Percentiles rank a stretch among this genome's conserved stretches.
phyloP scores from a whole-genome alignment of 1,284 basidiomycete genomes.

The Moesziomyces globuligerus region DNA sequence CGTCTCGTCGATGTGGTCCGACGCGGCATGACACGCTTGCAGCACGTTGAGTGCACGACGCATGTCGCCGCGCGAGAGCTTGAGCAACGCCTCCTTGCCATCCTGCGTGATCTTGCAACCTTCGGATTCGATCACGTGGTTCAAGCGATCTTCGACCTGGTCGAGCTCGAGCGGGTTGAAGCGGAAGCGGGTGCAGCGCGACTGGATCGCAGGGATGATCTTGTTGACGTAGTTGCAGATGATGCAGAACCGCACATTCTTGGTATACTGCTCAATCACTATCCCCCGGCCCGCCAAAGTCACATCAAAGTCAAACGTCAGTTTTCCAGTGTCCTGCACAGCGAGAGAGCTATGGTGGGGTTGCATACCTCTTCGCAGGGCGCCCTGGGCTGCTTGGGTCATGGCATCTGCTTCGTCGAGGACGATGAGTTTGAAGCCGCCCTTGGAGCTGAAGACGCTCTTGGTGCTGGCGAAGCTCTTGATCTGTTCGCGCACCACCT shows the following conservation, averaged over 20 bases:
- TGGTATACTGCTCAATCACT: slow-evolving; percentile 98
- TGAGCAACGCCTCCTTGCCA: slow-evolving; percentile 87
- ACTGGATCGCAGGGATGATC: slow-evolving; percentile 97
- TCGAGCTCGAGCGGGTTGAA: slow-evolving; percentile 91
- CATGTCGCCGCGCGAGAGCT: slow-evolving; percentile 96
- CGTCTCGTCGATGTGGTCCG: slow-evolving; percentile 83
- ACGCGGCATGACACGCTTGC: slow-evolving; percentile 97
- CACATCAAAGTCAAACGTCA: not conserved
- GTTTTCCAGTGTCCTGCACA: no score
- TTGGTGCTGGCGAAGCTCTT: slow-evolving; percentile 97
- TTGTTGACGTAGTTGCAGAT: slow-evolving; percentile 99
- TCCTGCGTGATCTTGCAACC: slow-evolving; percentile 84
- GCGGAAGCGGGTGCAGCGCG: slow-evolving; percentile 91
- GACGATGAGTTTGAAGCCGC: slow-evolving; percentile 89
- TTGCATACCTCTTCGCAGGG: slow-evolving; percentile 79
- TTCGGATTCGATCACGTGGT: slow-evolving; percentile 84
- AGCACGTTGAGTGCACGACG: slow-evolving; percentile 93
- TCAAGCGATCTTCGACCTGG: slow-evolving; percentile 85
- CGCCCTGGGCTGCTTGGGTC: slow-evolving; percentile 96
- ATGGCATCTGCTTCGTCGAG: slow-evolving; percentile 99
- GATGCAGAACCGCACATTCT: slow-evolving; percentile 98
- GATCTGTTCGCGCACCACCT: slow-evolving; percentile 97
- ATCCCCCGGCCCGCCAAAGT: not conserved
- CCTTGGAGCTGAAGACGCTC: slow-evolving; percentile 74
- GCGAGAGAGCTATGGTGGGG: not conserved